Conservation (phyloP, 2,329 filamentous ascomycete species). For the Zasmidium cellare region DNA sequence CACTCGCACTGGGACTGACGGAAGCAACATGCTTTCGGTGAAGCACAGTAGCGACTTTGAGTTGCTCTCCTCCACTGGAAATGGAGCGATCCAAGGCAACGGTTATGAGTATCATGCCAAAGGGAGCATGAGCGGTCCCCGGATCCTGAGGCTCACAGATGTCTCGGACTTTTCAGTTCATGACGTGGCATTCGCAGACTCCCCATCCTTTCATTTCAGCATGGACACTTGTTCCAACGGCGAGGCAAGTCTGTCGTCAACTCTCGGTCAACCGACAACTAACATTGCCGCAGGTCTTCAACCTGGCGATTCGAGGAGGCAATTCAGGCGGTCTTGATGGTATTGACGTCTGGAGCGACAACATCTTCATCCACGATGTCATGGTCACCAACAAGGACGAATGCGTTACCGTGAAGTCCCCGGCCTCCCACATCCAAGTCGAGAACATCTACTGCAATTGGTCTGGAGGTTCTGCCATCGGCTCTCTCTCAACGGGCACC, state of each 20-base stretch:
- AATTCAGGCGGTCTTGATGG: constrained; percentile 57
- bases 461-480: constrained; percentile 59
- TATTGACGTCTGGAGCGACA: constrained; percentile 55
- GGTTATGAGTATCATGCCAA: constrained; percentile 51
- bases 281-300: constrained; percentile 58
- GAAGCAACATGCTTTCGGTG: constrained; percentile 56
- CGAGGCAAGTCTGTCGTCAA: constrained; percentile 33
- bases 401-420: constrained; percentile 59
- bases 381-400: constrained; percentile 64
- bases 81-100: constrained; percentile 55
- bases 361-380: constrained; percentile 60
- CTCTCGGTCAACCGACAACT: too few species aligned
- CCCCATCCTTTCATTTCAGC: constrained; percentile 53
- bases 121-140: constrained; percentile 41
- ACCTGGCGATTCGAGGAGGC: constrained; percentile 56
- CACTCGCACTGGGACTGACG: constrained; percentile 52
- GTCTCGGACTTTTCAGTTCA: constrained; percentile 51
- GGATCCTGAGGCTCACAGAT: constrained; percentile 48
- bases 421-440: constrained; percentile 56
- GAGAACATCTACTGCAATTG: constrained; percentile 63
- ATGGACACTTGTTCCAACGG: constrained; percentile 54
- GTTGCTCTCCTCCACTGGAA: constrained; percentile 53
- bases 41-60: constrained; percentile 54
- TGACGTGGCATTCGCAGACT: constrained; percentile 51
- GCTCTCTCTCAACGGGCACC: constrained; percentile 52